phyloP scores from a whole-genome alignment of 2,329 filamentous ascomycete genomes.

The Talaromyces atroroseus region DNA sequence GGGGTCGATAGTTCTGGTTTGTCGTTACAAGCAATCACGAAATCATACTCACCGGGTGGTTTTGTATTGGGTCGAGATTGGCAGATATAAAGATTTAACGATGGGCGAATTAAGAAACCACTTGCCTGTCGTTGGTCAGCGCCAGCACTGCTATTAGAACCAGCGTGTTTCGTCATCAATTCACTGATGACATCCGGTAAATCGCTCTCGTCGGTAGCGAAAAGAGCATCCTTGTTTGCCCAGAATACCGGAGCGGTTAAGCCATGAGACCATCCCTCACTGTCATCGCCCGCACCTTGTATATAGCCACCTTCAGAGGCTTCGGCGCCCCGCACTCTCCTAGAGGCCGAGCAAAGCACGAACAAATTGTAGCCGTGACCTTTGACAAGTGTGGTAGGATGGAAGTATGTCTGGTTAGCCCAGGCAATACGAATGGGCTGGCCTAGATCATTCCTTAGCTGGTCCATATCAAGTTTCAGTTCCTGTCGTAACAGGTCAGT shows the following conservation, averaged over 20 bases:
- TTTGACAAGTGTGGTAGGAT: constrained; percentile 41
- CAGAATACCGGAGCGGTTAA: constrained; percentile 78
- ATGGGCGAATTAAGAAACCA: constrained; percentile 30
- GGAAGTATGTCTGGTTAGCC: constrained; percentile 63
- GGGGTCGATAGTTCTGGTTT: constrained; percentile 27
- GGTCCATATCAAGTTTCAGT: constrained; percentile 56
- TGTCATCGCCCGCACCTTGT: constrained; percentile 91
- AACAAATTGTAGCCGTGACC: constrained; percentile 62
- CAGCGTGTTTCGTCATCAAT: constrained; percentile 32
- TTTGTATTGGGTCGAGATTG: constrained; percentile 19
- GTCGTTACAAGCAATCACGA: constrained; percentile 39
- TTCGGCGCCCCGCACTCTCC: constrained; percentile 63
- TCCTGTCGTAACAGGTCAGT: constrained; percentile 38
- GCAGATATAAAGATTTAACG: constrained; percentile 33
- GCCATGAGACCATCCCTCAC: constrained; percentile 83
- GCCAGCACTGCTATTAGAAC: constrained; percentile 15
- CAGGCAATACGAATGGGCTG: constrained; percentile 75
- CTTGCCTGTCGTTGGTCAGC: constrained; percentile 17
- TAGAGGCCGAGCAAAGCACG: constrained; percentile 80
- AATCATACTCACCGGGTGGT: constrained; percentile 34
- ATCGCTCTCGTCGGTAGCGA: constrained; percentile 62
- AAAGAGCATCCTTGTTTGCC: constrained; percentile 57
- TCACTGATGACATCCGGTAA: constrained; percentile 48
- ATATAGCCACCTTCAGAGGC: constrained; percentile 71
- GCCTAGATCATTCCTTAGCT: constrained; percentile 52